Base-by-base conservation (phyloP, 106 monocot species). In the Alisma plantagoaquatica region DNA sequence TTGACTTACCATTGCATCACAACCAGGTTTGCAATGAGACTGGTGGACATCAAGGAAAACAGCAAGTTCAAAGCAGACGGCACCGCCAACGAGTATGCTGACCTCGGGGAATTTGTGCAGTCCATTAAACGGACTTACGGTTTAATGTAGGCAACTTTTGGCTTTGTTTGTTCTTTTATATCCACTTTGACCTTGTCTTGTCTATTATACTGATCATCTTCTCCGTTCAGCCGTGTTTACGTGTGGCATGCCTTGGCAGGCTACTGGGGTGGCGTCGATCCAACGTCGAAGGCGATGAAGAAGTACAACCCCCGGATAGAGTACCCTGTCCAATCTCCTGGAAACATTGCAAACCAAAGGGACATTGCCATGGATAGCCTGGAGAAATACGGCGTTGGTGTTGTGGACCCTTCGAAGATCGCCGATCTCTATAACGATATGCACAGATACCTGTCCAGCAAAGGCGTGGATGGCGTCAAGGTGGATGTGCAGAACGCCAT, bases 171-270 rank as follows among this genome's bases (percentile, higher is more conserved):
- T n/a, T n/a, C n/a, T n/a, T n/a, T n/a, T n/a, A n/a, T n/a, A n/a
- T n/a, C n/a, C n/a, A n/a, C n/a, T n/a, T n/a, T n/a, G n/a, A n/a
- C n/a, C n/a, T n/a, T n/a, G n/a, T n/a, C n/a, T n/a, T n/a, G n/a
- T 42, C 9, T 23, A 28, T 46, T 24, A 16, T 17, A 29, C 4
- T 0, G 44, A 29, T 60, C 3, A 1, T 2, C 28, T 20, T 21
- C 19, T 3, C 46, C 17, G 14, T 61, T 6, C 61, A 61, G 48
- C 42, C 60, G 43, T 62, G 73, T 74, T 19, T 67, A 61, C 29
- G 43, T 67, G 49, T 74, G 65, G 67, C 73, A 74, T 67, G 73
- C 73, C 19, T 67, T 74, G 43, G 56, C 31, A 44, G 73, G 67
- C n/a, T 74, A 67, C 47, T 74, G 60, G 73, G 67, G 73, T 42